These are phyloP conservation scores for Venturia effusa DNA, from an alignment of 2,329 filamentous ascomycete species.

Conservation along the genomic window DNA sequence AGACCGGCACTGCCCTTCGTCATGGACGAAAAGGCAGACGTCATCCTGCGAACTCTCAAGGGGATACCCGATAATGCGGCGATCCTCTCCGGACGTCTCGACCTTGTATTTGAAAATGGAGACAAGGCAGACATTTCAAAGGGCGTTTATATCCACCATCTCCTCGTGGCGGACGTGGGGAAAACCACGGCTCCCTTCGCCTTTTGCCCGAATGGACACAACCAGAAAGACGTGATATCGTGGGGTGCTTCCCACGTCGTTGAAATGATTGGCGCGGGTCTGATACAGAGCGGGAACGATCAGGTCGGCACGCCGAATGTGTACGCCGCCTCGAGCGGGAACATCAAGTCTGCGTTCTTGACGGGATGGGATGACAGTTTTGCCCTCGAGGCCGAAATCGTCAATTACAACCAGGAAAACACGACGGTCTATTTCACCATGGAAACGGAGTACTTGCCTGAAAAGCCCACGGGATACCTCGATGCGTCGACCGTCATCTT, in stretches of 20 bases:
- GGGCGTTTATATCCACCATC: slow-evolving; percentile 9
- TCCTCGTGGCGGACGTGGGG: slow-evolving; percentile 5
- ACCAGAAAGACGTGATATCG: background rate
- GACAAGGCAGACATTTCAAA: background rate
- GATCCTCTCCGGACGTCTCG: slow-evolving; percentile 2
- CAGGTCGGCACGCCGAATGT: background rate
- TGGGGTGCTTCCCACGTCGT: slow-evolving; percentile 1
- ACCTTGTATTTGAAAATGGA: slow-evolving; percentile 5
- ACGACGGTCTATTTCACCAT: background rate
- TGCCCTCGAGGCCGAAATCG: slow-evolving; percentile 4
- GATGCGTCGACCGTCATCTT: slow-evolving; percentile 9
- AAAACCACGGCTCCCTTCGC: slow-evolving; percentile 5
- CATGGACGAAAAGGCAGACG: slow-evolving; percentile 4
- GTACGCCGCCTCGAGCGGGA: background rate
- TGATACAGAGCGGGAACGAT: slow-evolving; percentile 8
- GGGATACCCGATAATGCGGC: slow-evolving; percentile 5
- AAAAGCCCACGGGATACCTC: background rate
- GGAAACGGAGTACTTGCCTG: background rate
- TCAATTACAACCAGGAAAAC: slow-evolving; percentile 6
- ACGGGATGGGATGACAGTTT: slow-evolving; percentile 7
- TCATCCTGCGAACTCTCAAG: slow-evolving; percentile 5
- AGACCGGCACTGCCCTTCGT: background rate
- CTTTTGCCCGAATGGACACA: slow-evolving; percentile 4
- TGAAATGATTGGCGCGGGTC: slow-evolving; percentile 3
- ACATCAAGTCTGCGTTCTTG: background rate